Evolutionary conservation across 2,329 filamentous ascomycete species (phyloP), one percentile per base, ranked within the genome.

Genomic region (Penicillium psychrosexuale): DNA sequence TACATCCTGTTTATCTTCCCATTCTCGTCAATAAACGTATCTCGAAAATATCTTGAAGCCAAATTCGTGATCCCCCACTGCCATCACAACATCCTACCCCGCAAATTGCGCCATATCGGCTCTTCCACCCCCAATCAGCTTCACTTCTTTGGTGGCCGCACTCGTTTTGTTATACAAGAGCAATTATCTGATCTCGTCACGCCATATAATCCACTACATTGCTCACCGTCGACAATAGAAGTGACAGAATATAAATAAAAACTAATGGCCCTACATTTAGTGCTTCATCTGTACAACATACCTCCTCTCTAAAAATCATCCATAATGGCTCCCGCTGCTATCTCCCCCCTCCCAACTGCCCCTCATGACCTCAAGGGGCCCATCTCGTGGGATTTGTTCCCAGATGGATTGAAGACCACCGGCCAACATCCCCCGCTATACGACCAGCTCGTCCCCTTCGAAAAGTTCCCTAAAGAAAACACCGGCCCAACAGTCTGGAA

Each of bases 361-460:
- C 69, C 72, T n/a, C 74, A 77, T 58, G 60, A 71, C 4, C 69
- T 75, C 12, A 62, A 66, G 50, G 66, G 67, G 57, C 65, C 69
- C 51, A 69, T 75, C 33, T 75, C 76, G 31, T 71, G 71, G 44
- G 69, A 74, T 51, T 72, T 84, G 62, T 88, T 87, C 68, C 85
- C 84, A 9, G 84, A 87, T 65, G 84, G 85, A 9, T 77, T 86
- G 64, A 86, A 83, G 66, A 87, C 85, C 19, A 82, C 87, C 0
- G 89, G 89, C 37, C 89, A 93, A 69, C 86, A 89, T 62, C 78
- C 82, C 24, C 89, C 90, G 1, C 71, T 89, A 33, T 87, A 86
- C 67, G 78, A 85, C 31, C 75, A 80, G 8, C 72, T 93, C n/a
- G 77, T 75, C 46, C 82, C 87, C 0, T 93, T 90, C 70, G 78